Percentiles rank a stretch among this genome's conserved stretches.
Evolutionary conservation across 495 filamentous ascomycete genomes (phyloP).

Genomic region (Beverwykella pulmonaria): DNA sequence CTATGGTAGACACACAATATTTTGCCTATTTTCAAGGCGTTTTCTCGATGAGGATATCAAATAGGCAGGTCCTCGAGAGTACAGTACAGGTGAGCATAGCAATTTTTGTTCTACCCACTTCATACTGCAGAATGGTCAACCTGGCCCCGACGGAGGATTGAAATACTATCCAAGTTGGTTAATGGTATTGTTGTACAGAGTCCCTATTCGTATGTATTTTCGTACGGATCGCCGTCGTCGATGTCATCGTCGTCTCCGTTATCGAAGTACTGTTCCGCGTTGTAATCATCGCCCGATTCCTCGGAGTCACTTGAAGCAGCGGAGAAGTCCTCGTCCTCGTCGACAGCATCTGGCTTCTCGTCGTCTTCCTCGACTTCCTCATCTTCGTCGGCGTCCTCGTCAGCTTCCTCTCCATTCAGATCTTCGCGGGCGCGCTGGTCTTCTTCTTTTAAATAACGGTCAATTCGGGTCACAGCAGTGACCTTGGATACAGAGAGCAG

Average conservation of each 20-base stretch:
- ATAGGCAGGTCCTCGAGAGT: no score
- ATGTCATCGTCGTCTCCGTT: slow-evolving; percentile 63
- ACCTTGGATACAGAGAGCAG: slow-evolving; percentile 19
- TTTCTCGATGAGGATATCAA: no score
- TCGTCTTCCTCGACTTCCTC: slow-evolving; percentile 48
- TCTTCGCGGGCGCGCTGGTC: slow-evolving; percentile 38
- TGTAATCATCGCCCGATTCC: slow-evolving; percentile 63
- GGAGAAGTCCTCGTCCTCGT: slow-evolving; percentile 50
- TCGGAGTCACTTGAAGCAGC: slow-evolving; percentile 40
- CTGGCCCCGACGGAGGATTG: no score
- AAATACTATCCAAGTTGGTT: no score
- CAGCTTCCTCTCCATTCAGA: slow-evolving; percentile 21
- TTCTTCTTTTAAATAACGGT: slow-evolving; percentile 37
- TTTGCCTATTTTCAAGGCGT: no score
- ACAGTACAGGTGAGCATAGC: no score
- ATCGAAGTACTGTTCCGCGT: slow-evolving; percentile 69
- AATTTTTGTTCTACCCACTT: no score
- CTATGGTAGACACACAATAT: neutral
- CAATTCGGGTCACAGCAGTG: slow-evolving; percentile 3
- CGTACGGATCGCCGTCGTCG: slow-evolving; percentile 33
- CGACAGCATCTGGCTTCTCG: slow-evolving; percentile 48
- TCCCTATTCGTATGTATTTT: slow-evolving; percentile 29
- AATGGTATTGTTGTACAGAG: neutral
- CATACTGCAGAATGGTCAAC: no score
- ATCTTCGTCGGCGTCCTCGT: slow-evolving; percentile 45